These are phyloP conservation scores for Scheffersomyces coipomensis DNA, from an alignment of 805 yeast species.

Conservation along the genomic window DNA sequence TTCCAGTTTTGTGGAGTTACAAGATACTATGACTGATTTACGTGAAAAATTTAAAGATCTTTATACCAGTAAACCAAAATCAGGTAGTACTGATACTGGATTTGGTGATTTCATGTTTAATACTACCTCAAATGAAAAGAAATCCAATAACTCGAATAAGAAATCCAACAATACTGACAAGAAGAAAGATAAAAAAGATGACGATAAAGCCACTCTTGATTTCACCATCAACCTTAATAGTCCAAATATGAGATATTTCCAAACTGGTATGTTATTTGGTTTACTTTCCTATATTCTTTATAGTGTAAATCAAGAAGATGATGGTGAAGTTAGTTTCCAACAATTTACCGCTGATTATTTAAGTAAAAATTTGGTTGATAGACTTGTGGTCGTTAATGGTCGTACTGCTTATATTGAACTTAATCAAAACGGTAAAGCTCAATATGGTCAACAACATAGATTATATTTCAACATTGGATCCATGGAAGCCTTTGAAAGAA, in stretches of 20 bases:
- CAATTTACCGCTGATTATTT: slow-evolving; percentile 77
- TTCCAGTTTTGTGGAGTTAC: slow-evolving; percentile 1
- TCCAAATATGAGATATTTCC: slow-evolving; percentile 23
- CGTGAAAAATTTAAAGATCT: slow-evolving; percentile 2
- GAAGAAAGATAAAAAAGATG: slow-evolving; percentile 10
- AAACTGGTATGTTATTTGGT: slow-evolving; percentile 30
- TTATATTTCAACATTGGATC: slow-evolving; percentile 79
- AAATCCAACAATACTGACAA: slow-evolving; percentile 6
- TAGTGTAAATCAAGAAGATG: slow-evolving; percentile 15
- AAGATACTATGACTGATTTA: not conserved
- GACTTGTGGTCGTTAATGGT: slow-evolving; percentile 74
- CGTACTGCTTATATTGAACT: slow-evolving; percentile 70
- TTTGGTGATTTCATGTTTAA: slow-evolving; percentile 8
- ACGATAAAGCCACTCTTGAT: slow-evolving; percentile 12
- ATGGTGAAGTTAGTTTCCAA: slow-evolving; percentile 78
- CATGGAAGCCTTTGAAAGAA: slow-evolving; percentile 81
- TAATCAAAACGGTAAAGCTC: slow-evolving; percentile 58
- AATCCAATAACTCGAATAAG: slow-evolving; percentile 6
- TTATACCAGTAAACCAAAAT: slow-evolving; percentile 2
- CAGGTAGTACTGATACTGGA: not conserved
- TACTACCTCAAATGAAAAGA: slow-evolving; percentile 3
- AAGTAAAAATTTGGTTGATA: slow-evolving; percentile 74
- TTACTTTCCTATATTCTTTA: slow-evolving; percentile 21
- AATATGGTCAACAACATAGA: slow-evolving; percentile 28
- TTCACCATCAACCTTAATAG: slow-evolving; percentile 22